phyloP scores from a whole-genome alignment of 1,284 basidiomycete genomes.

The Filobasidium uniguttulatum region DNA sequence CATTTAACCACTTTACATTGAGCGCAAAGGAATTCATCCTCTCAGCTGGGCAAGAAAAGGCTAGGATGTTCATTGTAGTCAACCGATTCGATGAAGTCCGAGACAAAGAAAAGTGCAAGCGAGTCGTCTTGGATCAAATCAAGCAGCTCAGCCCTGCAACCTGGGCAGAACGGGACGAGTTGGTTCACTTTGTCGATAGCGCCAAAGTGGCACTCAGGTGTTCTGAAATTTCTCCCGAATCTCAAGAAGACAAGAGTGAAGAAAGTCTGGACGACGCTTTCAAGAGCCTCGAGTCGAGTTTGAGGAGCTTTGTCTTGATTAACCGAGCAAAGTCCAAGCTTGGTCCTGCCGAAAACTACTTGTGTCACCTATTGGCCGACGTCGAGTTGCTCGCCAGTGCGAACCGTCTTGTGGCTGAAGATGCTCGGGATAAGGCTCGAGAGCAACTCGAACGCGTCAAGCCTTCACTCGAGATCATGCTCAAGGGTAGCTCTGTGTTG shows the following conservation, averaged over 20 bases:
- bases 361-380: slow-evolving; percentile 76
- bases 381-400: slow-evolving; percentile 73
- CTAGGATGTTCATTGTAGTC: slow-evolving; percentile 95
- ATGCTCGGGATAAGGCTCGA: slow-evolving; percentile 63
- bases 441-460: slow-evolving; percentile 56
- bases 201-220: slow-evolving; percentile 38
- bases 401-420: slow-evolving; percentile 71
- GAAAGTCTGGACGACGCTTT: slow-evolving; percentile 52
- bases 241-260: background rate
- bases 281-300: slow-evolving; percentile 73
- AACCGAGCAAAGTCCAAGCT: slow-evolving; percentile 94
- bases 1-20: slow-evolving; percentile 97
- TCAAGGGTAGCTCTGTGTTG: slow-evolving; percentile 53
- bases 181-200: slow-evolving; percentile 98
- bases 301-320: slow-evolving; percentile 88
- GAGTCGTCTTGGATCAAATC: slow-evolving; percentile 86
- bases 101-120: slow-evolving; percentile 87
- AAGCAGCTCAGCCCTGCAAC: slow-evolving; percentile 81
- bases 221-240: background rate
- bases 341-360: slow-evolving; percentile 84
- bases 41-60: slow-evolving; percentile 92
- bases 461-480: slow-evolving; percentile 79
- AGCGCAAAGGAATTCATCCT: slow-evolving; percentile 89
- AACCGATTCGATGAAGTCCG: slow-evolving; percentile 95
- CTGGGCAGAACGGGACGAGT: slow-evolving; percentile 76